Evolutionary conservation across 371 early-diverging fungal species (phyloP).

Genomic region (Rhizopus sp.): DNA sequence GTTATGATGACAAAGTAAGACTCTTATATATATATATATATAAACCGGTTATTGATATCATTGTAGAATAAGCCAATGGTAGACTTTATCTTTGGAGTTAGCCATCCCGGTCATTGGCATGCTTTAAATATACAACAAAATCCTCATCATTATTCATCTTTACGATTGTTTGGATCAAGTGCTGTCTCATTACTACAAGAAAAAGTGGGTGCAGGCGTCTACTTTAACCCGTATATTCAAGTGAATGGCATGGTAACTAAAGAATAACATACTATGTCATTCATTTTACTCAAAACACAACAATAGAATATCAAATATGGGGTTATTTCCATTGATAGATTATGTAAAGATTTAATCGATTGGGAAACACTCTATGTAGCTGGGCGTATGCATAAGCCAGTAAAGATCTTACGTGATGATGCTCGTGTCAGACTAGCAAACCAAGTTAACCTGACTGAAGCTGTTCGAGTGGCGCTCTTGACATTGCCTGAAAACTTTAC

Average conservation of each 20-base stretch:
- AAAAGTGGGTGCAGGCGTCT: conserved; percentile 87
- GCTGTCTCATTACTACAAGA: conserved; percentile 81
- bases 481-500: conserved; percentile 83
- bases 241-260: conserved; percentile 77
- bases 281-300: background rate
- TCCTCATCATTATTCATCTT: conserved; percentile 85
- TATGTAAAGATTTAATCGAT: conserved; percentile 85
- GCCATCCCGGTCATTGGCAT: conserved; percentile 96
- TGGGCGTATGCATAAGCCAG: conserved; percentile 97
- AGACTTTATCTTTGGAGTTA: conserved; percentile 94
- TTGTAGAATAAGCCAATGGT: conserved; percentile 75
- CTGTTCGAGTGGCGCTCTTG: conserved; percentile 84
- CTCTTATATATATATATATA: background rate
- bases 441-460: conserved; percentile 85
- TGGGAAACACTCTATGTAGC: conserved; percentile 96
- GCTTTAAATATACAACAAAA: conserved; percentile 90
- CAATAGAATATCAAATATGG: conserved; percentile 89
- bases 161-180: conserved; percentile 70
- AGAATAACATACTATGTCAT: background rate
- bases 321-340: conserved; percentile 86
- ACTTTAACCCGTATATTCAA: conserved; percentile 91
- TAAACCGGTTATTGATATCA: background rate
- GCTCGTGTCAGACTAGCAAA: conserved; percentile 83
- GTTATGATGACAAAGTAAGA: conserved; percentile 71
- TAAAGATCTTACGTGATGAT: conserved; percentile 87